Evolutionary conservation across 129 eudicot genomes (phyloP), one percentile per base, ranked within the genome.

Genomic region (Centella asiatica): DNA sequence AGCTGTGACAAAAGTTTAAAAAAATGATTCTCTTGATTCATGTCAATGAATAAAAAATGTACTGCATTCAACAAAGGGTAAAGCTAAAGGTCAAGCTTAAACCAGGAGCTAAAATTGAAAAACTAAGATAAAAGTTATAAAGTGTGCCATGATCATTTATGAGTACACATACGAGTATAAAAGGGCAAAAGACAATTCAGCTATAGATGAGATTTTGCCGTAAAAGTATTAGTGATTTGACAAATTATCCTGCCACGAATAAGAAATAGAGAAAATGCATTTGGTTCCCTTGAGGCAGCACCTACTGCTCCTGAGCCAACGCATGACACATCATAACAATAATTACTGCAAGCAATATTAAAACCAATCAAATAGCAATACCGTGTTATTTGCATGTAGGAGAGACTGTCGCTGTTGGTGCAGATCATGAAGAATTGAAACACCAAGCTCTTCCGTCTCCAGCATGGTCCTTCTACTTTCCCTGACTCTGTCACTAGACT

Each of bases 381-480:
- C 89, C 57, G 80, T 79, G 65, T 75, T 77, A 58, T 83, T 77
- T 36, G 85, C 84, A 62, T 79, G 81, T 54, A 83, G 71, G 42
- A 83, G 85, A 53, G 89, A 72, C 63, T 83, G 77, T 18, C 85
- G 69, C 50, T 83, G 89, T 64, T 79, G 85, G 37, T 83, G 82
- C 74, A 83, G 78, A 79, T 83, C 85, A 60, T 79, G 77, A 69
- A 83, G 80, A 79, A 83, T 82, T 44, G 85, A 78, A 50, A 79
- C 85, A 29, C 85, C 89, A 11, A 83, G 76, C 68, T 83, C 82
- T 74, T 83, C 90, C 1, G 90, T 80, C 65, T 83, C 90, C 76
- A 83, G 74, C 82, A 78, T 77, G 48, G 90, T 77, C 73, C 74
- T 77, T 70, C 86, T 83, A 66, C 90, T 80, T 40, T 83, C 83